Percentiles rank a stretch among this genome's conserved stretches.
Conservation (phyloP, 495 filamentous ascomycete genomes). For the Tuber umbilicatum region DNA sequence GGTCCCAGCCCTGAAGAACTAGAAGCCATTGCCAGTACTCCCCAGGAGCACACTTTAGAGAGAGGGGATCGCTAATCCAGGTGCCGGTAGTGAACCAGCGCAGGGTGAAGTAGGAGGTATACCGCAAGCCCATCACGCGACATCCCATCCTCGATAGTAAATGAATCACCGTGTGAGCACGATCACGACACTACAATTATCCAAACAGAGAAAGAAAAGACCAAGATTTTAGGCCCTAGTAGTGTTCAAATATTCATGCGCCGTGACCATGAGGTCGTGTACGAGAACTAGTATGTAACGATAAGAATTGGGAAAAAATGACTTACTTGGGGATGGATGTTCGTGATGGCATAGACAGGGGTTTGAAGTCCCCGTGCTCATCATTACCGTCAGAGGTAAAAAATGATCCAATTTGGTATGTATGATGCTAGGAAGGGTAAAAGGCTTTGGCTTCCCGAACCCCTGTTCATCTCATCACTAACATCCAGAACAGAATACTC, state of each 20-base stretch:
- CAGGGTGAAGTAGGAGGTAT: not conserved
- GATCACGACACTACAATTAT: not conserved
- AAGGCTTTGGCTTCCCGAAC: too few relatives aligned
- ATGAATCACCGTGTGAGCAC: not conserved
- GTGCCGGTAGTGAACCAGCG: not conserved
- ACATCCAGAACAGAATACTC: too few relatives aligned
- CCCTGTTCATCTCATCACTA: too few relatives aligned
- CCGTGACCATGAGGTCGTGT: not conserved
- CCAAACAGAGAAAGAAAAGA: not conserved
- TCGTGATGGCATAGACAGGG: too few relatives aligned
- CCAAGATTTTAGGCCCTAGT: not conserved
- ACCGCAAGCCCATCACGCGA: not conserved
- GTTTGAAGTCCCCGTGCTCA: too few relatives aligned
- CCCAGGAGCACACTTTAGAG: not conserved
- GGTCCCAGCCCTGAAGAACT: not conserved
- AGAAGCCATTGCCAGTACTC: not conserved
- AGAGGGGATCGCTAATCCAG: not conserved
- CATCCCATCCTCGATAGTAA: not conserved
- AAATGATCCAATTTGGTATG: too few relatives aligned
- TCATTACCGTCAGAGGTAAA: too few relatives aligned
- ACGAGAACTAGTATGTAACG: not conserved
- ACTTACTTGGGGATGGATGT: too few relatives aligned
- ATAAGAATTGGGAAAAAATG: too few relatives aligned
- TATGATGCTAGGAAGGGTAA: too few relatives aligned
- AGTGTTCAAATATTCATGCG: not conserved